Percentiles rank a stretch among this genome's conserved stretches.
Conservation (phyloP, 371 early-diverging fungal genomes). For the Mortierella sp. region DNA sequence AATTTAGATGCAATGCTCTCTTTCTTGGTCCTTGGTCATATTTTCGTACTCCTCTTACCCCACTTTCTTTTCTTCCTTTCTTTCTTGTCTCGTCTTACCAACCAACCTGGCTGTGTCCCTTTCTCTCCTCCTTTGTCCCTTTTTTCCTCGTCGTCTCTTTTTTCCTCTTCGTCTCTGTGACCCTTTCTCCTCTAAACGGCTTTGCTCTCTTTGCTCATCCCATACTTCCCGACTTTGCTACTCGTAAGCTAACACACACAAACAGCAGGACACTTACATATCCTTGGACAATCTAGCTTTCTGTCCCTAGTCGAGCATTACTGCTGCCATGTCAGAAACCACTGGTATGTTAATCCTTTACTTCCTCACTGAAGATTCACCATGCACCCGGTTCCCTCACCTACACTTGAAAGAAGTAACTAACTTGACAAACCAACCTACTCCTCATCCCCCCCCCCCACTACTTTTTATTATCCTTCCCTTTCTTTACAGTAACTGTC, state of each 20-base stretch:
- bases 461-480: neutral
- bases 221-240: neutral
- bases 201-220: neutral
- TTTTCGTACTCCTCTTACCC: too few relatives aligned
- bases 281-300: neutral
- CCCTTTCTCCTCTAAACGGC: neutral
- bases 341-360: constrained; percentile 19
- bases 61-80: too few relatives aligned
- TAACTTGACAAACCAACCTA: neutral
- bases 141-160: neutral
- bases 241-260: neutral
- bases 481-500: neutral
- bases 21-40: too few relatives aligned
- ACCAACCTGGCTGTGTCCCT: neutral
- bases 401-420: neutral
- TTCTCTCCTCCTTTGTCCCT: neutral
- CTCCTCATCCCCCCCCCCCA: neutral
- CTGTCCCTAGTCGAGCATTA: neutral
- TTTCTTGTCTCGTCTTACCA: too few relatives aligned
- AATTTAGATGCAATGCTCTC: too few relatives aligned
- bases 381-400: too few relatives aligned
- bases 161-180: constrained; percentile 1
- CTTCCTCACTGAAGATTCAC: too few relatives aligned
- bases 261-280: neutral
- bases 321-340: constrained; percentile 27